Conservation (phyloP, 495 filamentous ascomycete species). For the Xylona heveae region DNA sequence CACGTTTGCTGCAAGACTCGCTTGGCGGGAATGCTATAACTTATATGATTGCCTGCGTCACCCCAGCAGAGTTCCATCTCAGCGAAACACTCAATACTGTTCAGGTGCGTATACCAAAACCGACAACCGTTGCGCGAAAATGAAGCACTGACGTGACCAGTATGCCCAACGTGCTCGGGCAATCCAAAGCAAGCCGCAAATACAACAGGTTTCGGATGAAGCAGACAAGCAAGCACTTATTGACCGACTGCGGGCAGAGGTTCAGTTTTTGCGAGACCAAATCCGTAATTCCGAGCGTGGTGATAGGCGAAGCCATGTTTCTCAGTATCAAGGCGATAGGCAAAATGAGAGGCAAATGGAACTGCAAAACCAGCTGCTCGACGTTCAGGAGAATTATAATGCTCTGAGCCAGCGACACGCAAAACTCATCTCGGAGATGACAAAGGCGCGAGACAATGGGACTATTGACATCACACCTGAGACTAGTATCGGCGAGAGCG, state of each 20-base stretch:
- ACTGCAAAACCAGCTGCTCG: slow-evolving; percentile 82
- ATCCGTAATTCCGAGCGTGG: slow-evolving; percentile 47
- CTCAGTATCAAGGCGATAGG: slow-evolving; percentile 53
- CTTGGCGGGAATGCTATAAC: slow-evolving; percentile 96
- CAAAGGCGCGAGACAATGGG: slow-evolving; percentile 51
- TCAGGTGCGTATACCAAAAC: slow-evolving; percentile 10
- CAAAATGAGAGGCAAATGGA: slow-evolving; percentile 72
- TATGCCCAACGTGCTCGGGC: slow-evolving; percentile 92
- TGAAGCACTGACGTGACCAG: slow-evolving; percentile 14
- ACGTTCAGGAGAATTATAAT: slow-evolving; percentile 86
- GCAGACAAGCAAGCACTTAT: slow-evolving; percentile 89
- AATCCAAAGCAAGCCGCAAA: slow-evolving; percentile 92
- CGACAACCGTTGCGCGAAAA: neutral
- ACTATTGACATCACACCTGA: slow-evolving; percentile 30
- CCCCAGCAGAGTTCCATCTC: slow-evolving; percentile 87
- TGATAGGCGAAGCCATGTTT: slow-evolving; percentile 32
- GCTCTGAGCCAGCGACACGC: slow-evolving; percentile 80
- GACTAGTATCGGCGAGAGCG: slow-evolving; percentile 46
- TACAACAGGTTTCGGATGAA: slow-evolving; percentile 80
- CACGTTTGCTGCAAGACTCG: slow-evolving; percentile 88
- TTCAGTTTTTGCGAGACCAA: slow-evolving; percentile 85
- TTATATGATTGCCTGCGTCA: slow-evolving; percentile 99
- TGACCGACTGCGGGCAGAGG: slow-evolving; percentile 82
- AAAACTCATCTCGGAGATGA: slow-evolving; percentile 84
- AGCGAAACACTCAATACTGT: slow-evolving; percentile 97